Percentiles rank a stretch among this genome's conserved stretches.
Conservation (phyloP, 2,329 filamentous ascomycete species). For the Colletotrichum tabaci region DNA sequence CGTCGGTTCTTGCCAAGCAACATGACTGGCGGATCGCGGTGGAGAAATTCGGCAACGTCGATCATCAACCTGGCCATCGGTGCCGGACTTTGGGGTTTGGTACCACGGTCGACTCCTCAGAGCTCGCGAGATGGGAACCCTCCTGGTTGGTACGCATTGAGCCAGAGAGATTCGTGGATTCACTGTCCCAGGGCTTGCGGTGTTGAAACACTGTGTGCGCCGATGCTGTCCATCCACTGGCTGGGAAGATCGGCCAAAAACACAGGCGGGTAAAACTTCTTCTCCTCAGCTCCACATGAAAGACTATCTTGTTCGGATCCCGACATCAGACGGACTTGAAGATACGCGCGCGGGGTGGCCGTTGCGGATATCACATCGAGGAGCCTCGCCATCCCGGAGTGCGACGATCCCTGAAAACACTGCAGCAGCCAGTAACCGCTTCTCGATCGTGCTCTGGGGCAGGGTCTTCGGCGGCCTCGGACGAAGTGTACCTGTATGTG, state of each 20-base stretch:
- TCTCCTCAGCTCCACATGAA: constrained; percentile 3
- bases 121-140: constrained; percentile 3
- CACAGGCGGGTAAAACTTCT: constrained; percentile 31
- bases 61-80: constrained; percentile 7
- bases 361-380: neutral
- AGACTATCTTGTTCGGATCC: constrained; percentile 14
- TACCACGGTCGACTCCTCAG: no score
- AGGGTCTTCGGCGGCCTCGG: constrained; percentile 18
- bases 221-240: constrained; percentile 24
- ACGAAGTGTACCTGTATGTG: constrained; percentile 6
- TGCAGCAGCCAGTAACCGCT: neutral
- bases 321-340: constrained; percentile 27
- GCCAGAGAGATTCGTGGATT: neutral
- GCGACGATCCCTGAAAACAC: constrained; percentile 20
- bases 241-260: constrained; percentile 30
- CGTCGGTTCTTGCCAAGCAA: constrained; percentile 28
- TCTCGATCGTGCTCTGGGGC: neutral
- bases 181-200: neutral
- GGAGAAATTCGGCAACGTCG: neutral
- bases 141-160: constrained; percentile 16
- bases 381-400: neutral
- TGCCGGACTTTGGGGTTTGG: neutral
- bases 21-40: neutral
- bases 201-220: constrained; percentile 27
- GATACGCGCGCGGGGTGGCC: constrained; percentile 6